phyloP scores from a whole-genome alignment of 2,329 filamentous ascomycete species.

The Xylaria sp. region DNA sequence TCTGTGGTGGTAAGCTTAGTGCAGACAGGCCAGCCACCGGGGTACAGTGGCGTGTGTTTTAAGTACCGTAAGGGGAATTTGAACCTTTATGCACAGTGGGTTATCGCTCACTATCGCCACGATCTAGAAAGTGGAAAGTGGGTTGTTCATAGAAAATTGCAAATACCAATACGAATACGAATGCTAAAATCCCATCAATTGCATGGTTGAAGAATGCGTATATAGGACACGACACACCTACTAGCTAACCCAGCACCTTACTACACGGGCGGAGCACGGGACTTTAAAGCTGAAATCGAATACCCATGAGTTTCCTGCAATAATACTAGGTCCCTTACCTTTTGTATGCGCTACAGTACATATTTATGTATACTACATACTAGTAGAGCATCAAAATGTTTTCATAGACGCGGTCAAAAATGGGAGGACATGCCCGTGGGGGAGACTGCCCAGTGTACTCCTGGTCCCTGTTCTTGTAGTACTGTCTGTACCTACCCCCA shows the following conservation, averaged over 20 bases:
- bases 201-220: background rate
- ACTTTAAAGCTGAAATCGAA: background rate
- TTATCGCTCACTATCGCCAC: constrained; percentile 8
- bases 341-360: background rate
- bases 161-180: constrained; percentile 26
- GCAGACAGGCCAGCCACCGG: background rate
- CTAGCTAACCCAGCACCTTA: background rate
- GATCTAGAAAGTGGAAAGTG: constrained; percentile 2
- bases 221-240: background rate
- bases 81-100: background rate
- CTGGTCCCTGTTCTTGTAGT: background rate
- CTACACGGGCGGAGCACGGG: background rate
- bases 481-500: too few relatives aligned
- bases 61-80: background rate
- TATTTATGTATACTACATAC: background rate
- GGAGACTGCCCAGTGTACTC: too few relatives aligned
- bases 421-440: too few relatives aligned
- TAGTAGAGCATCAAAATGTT: background rate
- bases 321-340: too few relatives aligned
- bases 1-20: background rate
- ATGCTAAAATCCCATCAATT: background rate
- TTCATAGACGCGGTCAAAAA: background rate
- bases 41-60: background rate
- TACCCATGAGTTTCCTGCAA: too few relatives aligned
- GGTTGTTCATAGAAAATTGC: constrained; percentile 19